phyloP scores from a whole-genome alignment of 345 rosid genomes.

The Abelmoschus esculentus region DNA sequence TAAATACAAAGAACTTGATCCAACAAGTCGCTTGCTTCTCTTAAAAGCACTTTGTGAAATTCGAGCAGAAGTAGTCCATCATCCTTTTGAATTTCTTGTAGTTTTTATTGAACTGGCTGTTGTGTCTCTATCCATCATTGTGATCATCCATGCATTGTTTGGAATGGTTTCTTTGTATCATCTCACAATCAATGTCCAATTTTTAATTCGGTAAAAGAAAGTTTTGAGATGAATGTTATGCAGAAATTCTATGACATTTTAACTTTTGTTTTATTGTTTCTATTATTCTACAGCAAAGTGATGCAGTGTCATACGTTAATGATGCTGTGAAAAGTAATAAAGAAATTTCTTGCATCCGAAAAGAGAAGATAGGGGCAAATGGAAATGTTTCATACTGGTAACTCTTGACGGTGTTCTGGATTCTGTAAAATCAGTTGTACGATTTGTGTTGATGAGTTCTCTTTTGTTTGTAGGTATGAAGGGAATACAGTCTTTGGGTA shows the following conservation, averaged over 20 bases:
- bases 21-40: slow-evolving; percentile 46
- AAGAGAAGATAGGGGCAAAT: slow-evolving; percentile 56
- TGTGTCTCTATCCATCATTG: neutral
- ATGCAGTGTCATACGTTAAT: slow-evolving; percentile 46
- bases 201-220: neutral
- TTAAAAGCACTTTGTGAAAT: slow-evolving; percentile 85
- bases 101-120: neutral
- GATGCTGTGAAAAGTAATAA: slow-evolving; percentile 41
- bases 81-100: slow-evolving; percentile 1
- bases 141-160: neutral
- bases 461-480: slow-evolving; percentile 47
- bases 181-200: neutral
- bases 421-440: slow-evolving; percentile 12
- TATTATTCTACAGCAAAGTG: slow-evolving; percentile 56
- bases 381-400: slow-evolving; percentile 79
- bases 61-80: slow-evolving; percentile 53
- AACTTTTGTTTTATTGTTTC: slow-evolving; percentile 6
- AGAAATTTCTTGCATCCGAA: slow-evolving; percentile 43
- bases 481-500: slow-evolving; percentile 60
- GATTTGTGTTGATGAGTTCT: slow-evolving; percentile 6
- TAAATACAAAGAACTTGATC: slow-evolving; percentile 53
- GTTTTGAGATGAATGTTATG: slow-evolving; percentile 6
- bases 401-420: slow-evolving; percentile 15
- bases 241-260: slow-evolving; percentile 1
- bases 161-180: neutral